A percentile compares a stretch with the other conserved stretches of the same genome.
Conservation (phyloP, 352 stramenopile genomes). For the Phytophthora citricola region DNA sequence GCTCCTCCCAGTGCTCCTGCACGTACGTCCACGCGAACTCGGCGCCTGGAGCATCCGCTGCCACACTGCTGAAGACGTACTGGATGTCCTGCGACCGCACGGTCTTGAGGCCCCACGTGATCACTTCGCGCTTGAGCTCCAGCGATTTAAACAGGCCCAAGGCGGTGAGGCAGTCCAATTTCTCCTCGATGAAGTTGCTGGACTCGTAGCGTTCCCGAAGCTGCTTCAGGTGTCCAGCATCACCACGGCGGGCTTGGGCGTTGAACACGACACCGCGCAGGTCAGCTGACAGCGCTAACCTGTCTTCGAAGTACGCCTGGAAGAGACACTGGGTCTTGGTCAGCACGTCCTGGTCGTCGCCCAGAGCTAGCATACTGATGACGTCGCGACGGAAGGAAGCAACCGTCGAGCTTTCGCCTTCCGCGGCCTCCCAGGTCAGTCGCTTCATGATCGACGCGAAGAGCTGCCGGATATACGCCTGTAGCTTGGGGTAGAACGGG, state of each 20-base stretch:
- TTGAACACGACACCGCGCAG: constrained; percentile 73
- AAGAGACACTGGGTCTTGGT: constrained; percentile 63
- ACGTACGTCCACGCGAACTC: constrained; percentile 77
- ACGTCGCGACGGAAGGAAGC: constrained; percentile 77
- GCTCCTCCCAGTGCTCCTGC: constrained; percentile 65
- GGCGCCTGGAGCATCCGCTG: constrained; percentile 57
- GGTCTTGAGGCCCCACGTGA: constrained; percentile 69
- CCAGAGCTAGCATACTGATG: constrained; percentile 72
- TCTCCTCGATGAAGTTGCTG: constrained; percentile 84
- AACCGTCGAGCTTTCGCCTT: constrained; percentile 51
- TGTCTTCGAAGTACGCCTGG: constrained; percentile 60
- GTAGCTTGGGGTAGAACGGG: constrained; percentile 63
- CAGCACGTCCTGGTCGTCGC: constrained; percentile 59
- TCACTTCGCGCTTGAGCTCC: constrained; percentile 66
- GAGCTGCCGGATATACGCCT: constrained; percentile 67
- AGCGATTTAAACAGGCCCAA: constrained; percentile 69
- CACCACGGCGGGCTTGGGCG: constrained; percentile 54
- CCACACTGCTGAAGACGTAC: constrained; percentile 80
- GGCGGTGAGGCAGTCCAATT: constrained; percentile 78
- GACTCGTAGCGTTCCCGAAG: constrained; percentile 71
- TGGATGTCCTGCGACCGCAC: constrained; percentile 89
- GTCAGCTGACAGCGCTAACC: constrained; percentile 62
- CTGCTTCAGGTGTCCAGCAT: constrained; percentile 48
- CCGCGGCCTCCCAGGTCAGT: constrained; percentile 53
- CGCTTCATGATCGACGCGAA: constrained; percentile 63